Percentiles rank a stretch among this genome's conserved stretches.
Conservation (phyloP, 306 rosid genomes). For the Prunus salicina region DNA sequence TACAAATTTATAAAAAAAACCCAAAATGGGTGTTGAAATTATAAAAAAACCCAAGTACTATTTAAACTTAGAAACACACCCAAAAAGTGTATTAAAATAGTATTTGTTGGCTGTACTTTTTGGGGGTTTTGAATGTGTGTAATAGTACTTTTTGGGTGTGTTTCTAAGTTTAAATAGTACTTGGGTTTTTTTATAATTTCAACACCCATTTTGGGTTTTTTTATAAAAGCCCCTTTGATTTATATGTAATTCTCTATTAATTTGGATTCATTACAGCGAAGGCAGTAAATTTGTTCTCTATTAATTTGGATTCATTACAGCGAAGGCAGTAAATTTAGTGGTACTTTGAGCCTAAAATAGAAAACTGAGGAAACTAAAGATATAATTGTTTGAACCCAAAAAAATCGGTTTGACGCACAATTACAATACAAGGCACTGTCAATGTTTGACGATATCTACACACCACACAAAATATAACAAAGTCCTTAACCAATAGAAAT, state of each 20-base stretch:
- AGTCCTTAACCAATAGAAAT: conserved; percentile 33
- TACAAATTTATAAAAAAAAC: too few species aligned
- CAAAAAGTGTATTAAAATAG: too few species aligned
- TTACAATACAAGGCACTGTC: neutral
- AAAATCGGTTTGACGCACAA: conserved; percentile 5
- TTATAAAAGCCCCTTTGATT: too few species aligned
- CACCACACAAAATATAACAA: conserved; percentile 40
- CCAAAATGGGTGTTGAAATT: too few species aligned
- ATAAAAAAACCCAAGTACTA: too few species aligned
- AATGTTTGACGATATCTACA: neutral
- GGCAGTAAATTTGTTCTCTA: neutral
- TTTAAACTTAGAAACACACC: too few species aligned
- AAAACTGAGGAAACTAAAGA: neutral
- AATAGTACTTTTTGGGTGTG: too few species aligned
- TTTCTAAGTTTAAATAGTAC: too few species aligned
- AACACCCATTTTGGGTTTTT: too few species aligned
- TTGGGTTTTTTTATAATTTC: too few species aligned
- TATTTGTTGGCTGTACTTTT: too few species aligned
- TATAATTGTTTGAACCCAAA: neutral
- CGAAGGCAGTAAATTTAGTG: conserved; percentile 2
- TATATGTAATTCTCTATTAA: neutral
- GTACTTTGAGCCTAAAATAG: neutral
- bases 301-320: neutral
- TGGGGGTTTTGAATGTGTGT: too few species aligned
- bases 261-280: neutral